Percentiles rank a stretch among this genome's conserved stretches.
Evolutionary conservation across 345 rosid species (phyloP).

Genomic region (Euphorbia peplus): DNA sequence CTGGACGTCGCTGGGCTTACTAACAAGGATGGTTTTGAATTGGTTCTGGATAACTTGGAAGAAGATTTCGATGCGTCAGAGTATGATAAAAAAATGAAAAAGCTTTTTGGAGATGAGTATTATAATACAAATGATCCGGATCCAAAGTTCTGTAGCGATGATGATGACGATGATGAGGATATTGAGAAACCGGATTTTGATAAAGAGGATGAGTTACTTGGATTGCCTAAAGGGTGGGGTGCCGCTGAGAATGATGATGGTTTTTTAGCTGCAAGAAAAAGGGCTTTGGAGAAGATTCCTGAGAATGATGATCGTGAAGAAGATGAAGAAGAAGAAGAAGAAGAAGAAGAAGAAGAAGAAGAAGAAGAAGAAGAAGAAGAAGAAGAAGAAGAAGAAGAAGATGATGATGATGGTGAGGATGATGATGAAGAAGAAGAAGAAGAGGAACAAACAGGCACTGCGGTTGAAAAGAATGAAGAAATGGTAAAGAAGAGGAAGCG

Average conservation of each 20-base stretch:
- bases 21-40: constrained; percentile 36
- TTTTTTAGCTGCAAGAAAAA: constrained; percentile 61
- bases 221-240: constrained; percentile 75
- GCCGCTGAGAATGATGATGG: constrained; percentile 49
- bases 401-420: constrained; percentile 17
- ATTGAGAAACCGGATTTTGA: constrained; percentile 76
- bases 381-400: constrained; percentile 17
- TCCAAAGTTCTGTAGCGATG: constrained; percentile 45
- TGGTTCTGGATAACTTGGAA: constrained; percentile 46
- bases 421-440: constrained; percentile 16
- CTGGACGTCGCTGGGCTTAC: constrained; percentile 66
- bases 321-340: constrained; percentile 11
- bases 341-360: constrained; percentile 11
- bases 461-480: constrained; percentile 35
- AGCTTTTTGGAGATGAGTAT: constrained; percentile 56
- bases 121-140: constrained; percentile 60
- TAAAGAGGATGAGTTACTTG: constrained; percentile 81
- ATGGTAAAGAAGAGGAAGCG: constrained; percentile 62
- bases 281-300: constrained; percentile 39
- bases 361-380: constrained; percentile 11
- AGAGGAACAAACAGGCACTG: constrained; percentile 10
- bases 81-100: constrained; percentile 78
- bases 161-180: constrained; percentile 33
- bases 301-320: constrained; percentile 18
- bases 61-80: constrained; percentile 80